A percentile compares a stretch with the other conserved stretches of the same genome.
Conservation (phyloP, 495 filamentous ascomycete genomes). For the Penicillium chermesinum region DNA sequence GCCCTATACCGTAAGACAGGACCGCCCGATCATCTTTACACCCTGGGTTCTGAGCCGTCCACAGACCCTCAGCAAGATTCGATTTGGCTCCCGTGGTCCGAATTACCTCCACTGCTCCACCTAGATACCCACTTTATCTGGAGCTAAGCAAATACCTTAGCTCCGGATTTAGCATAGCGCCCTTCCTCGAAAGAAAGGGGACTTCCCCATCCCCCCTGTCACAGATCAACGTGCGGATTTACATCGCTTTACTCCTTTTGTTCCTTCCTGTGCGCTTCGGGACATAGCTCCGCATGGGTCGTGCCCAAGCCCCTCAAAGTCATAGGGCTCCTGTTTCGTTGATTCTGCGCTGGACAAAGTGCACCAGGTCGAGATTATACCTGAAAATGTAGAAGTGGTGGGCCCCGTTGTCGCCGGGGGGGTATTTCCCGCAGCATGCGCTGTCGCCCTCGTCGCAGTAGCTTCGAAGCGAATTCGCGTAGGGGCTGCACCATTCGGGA, state of each 20-base stretch:
- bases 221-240: not conserved
- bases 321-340: not conserved
- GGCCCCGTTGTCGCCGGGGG: constrained; percentile 1
- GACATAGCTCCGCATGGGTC: not conserved
- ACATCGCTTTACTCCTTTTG: not conserved
- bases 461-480: constrained; percentile 10
- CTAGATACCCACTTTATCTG: not conserved
- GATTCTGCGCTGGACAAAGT: constrained; percentile 12
- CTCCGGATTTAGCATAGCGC: not conserved
- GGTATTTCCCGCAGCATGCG: constrained; percentile 16
- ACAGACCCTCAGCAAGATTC: not conserved
- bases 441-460: constrained; percentile 24
- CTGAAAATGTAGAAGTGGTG: constrained; percentile 15
- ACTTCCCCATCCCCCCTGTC: not conserved
- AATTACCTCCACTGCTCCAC: not conserved
- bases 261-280: not conserved
- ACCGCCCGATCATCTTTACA: not conserved
- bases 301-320: too few relatives aligned
- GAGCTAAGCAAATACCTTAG: not conserved
- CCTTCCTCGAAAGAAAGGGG: not conserved
- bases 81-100: not conserved
- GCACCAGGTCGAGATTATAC: constrained; percentile 17
- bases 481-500: constrained; percentile 18
- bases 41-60: not conserved
- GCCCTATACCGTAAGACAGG: not conserved